Conservation (phyloP, 768 basidiomycete genomes). For the Phlebiopsis flavidoalba region DNA sequence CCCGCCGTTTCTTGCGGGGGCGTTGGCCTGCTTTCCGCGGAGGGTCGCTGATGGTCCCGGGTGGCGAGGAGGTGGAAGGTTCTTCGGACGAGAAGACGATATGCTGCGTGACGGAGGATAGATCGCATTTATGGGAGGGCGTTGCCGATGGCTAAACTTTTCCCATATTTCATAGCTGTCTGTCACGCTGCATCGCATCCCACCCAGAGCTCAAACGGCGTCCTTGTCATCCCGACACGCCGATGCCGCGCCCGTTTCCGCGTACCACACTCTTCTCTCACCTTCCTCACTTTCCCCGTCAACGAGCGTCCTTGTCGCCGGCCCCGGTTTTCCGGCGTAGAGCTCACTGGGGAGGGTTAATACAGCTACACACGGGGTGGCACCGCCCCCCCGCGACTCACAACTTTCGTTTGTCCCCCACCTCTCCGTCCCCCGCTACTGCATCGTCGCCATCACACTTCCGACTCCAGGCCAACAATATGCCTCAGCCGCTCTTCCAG, state of each 20-base stretch:
- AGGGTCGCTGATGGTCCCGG: slow-evolving; percentile 12
- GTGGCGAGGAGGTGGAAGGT: slow-evolving; percentile 17
- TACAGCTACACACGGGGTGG: background rate
- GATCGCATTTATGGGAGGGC: slow-evolving; percentile 64
- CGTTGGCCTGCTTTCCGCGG: slow-evolving; percentile 17
- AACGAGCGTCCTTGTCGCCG: too few relatives aligned
- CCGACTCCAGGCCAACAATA: slow-evolving; percentile 15
- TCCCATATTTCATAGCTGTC: too few relatives aligned
- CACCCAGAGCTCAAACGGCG: slow-evolving; percentile 65
- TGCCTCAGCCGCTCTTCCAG: slow-evolving; percentile 18
- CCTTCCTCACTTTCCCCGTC: too few relatives aligned
- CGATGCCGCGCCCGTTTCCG: slow-evolving; percentile 59
- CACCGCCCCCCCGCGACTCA: slow-evolving; percentile 26
- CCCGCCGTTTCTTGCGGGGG: slow-evolving; percentile 31
- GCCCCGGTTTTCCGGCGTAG: slow-evolving; percentile 33
- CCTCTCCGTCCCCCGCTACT: slow-evolving; percentile 29
- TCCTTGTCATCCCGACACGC: slow-evolving; percentile 38
- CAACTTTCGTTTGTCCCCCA: slow-evolving; percentile 67
- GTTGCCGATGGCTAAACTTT: too few relatives aligned
- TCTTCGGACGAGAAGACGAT: slow-evolving; percentile 23
- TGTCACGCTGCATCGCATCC: slow-evolving; percentile 60
- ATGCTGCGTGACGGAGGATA: slow-evolving; percentile 26
- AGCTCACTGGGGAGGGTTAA: slow-evolving; percentile 19
- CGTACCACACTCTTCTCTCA: too few relatives aligned
- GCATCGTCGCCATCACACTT: slow-evolving; percentile 22